Percentiles rank a stretch among this genome's conserved stretches.
Evolutionary conservation across 192 early-diverging fungal species (phyloP).

Genomic region (Gamsiella multidivaricata): DNA sequence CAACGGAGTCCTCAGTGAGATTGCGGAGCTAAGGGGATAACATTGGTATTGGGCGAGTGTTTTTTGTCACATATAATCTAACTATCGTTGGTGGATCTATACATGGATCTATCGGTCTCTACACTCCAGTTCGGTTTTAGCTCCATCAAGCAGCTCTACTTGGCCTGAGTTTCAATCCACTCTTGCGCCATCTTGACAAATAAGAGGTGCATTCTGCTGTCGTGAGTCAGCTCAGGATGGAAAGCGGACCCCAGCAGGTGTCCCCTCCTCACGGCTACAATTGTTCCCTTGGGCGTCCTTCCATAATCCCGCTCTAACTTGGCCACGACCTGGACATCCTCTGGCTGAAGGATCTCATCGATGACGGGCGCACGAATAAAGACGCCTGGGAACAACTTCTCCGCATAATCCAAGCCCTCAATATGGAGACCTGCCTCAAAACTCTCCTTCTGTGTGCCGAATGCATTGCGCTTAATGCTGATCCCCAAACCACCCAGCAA

Average conservation of each 20-base stretch:
- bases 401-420: conserved; percentile 56
- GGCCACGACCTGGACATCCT: conserved; percentile 79
- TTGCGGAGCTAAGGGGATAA: too few relatives aligned
- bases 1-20: too few relatives aligned
- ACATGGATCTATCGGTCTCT: too few relatives aligned
- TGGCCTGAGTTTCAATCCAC: conserved; percentile 29
- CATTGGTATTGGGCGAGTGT: too few relatives aligned
- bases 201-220: conserved; percentile 88
- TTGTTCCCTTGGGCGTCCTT: conserved; percentile 62
- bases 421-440: conserved; percentile 81
- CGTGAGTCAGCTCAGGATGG: conserved; percentile 95
- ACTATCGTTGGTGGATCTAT: too few relatives aligned
- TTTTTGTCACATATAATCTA: too few relatives aligned
- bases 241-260: conserved; percentile 92
- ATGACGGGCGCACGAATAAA: conserved; percentile 98
- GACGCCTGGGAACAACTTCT: conserved; percentile 68
- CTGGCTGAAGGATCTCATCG: conserved; percentile 69
- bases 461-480: conserved; percentile 91
- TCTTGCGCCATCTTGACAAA: conserved; percentile 72
- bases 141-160: too few relatives aligned
- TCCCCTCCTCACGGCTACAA: conserved; percentile 93
- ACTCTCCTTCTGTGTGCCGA: conserved; percentile 92
- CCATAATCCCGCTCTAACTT: conserved; percentile 69
- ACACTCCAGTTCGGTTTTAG: too few relatives aligned
- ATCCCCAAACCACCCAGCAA: conserved; percentile 86